Evolutionary conservation across 768 basidiomycete species (phyloP).

Genomic region (Leccinum uliginosum): DNA sequence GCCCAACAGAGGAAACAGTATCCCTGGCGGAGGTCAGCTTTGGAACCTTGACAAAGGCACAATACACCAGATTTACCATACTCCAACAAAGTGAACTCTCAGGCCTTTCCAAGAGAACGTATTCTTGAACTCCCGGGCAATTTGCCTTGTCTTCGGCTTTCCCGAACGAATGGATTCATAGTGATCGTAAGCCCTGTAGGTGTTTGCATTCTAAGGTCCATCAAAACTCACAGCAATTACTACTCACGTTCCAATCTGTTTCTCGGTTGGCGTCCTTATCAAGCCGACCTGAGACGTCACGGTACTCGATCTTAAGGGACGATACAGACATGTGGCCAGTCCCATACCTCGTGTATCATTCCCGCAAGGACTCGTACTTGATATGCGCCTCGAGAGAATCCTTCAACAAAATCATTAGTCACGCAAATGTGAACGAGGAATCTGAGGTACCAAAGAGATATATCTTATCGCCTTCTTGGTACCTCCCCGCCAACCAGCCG

Average conservation of each 20-base stretch:
- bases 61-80: conserved; percentile 36
- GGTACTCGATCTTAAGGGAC: background rate
- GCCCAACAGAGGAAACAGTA: conserved; percentile 61
- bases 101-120: conserved; percentile 42
- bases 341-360: conserved; percentile 35
- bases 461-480: conserved; percentile 31
- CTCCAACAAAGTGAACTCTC: conserved; percentile 47
- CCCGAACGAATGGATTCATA: conserved; percentile 15
- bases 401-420: conserved; percentile 4
- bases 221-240: background rate
- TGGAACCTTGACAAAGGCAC: background rate
- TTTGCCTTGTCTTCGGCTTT: conserved; percentile 18
- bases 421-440: background rate
- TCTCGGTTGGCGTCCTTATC: conserved; percentile 27
- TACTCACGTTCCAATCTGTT: conserved; percentile 30
- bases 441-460: conserved; percentile 30
- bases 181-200: conserved; percentile 16
- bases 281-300: conserved; percentile 22
- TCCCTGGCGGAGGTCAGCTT: conserved; percentile 41
- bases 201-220: background rate
- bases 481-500: conserved; percentile 30
- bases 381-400: conserved; percentile 44
- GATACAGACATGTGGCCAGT: background rate
- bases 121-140: conserved; percentile 36
- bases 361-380: conserved; percentile 38